Conservation (phyloP, 257 asterid species). For the Nicotiana noctiflora region DNA sequence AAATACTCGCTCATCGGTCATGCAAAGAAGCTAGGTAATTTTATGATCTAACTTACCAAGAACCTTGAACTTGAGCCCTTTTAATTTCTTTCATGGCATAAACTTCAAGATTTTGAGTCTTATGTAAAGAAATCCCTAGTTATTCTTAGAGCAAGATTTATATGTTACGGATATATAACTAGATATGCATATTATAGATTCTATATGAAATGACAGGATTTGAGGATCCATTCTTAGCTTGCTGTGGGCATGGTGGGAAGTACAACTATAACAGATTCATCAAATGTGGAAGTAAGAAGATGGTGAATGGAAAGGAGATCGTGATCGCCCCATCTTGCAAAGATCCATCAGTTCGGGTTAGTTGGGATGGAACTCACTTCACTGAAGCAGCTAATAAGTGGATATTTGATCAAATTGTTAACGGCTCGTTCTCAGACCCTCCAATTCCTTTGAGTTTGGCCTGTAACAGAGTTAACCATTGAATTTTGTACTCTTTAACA, state of each 20-base stretch:
- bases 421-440: slow-evolving; percentile 72
- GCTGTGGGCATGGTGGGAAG: slow-evolving; percentile 80
- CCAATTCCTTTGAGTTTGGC: slow-evolving; percentile 40
- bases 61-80: not conserved
- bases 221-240: slow-evolving; percentile 52
- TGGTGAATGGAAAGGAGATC: slow-evolving; percentile 48
- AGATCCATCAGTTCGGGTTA: slow-evolving; percentile 41
- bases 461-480: slow-evolving; percentile 28
- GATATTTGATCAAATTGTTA: slow-evolving; percentile 49
- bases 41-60: not conserved
- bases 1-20: slow-evolving; percentile 52
- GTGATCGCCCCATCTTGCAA: slow-evolving; percentile 48
- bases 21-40: slow-evolving; percentile 42
- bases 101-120: not conserved
- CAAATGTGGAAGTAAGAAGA: slow-evolving; percentile 50
- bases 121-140: not conserved
- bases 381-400: slow-evolving; percentile 77
- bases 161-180: not conserved
- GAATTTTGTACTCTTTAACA: not conserved
- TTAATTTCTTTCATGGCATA: not conserved
- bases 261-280: slow-evolving; percentile 51
- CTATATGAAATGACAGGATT: slow-evolving; percentile 40
- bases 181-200: not conserved
- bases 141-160: not conserved
- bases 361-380: slow-evolving; percentile 79